Conservation (phyloP, 192 early-diverging fungal genomes). For the Coemansia sp. region DNA sequence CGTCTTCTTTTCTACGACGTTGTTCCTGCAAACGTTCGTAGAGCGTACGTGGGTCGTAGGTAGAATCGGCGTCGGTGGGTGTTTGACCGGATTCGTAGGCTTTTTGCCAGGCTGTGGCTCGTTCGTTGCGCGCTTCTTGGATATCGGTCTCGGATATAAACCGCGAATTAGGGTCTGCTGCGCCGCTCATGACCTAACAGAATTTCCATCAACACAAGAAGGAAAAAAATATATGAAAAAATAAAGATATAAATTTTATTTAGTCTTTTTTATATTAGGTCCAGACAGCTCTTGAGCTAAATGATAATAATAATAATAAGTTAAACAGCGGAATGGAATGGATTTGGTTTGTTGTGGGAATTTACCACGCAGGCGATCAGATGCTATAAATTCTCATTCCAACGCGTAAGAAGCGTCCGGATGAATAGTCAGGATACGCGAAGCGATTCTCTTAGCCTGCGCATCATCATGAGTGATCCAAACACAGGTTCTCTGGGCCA, state of each 20-base stretch:
- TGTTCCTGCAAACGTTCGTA: conserved; percentile 77
- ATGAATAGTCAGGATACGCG: conserved; percentile 30
- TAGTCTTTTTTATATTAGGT: no score
- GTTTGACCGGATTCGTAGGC: conserved; percentile 25
- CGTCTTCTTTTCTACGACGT: conserved; percentile 62
- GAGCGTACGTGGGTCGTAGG: conserved; percentile 72
- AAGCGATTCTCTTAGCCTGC: conserved; percentile 64
- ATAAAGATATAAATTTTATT: no score
- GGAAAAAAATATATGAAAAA: background rate
- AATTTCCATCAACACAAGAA: background rate
- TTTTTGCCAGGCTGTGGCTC: conserved; percentile 35
- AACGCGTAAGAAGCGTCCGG: conserved; percentile 32
- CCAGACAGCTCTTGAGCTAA: no score
- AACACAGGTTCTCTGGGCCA: conserved; percentile 65
- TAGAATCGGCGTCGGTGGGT: conserved; percentile 4
- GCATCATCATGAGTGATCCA: conserved; percentile 80
- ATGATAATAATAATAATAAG: no score
- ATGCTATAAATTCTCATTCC: conserved; percentile 2
- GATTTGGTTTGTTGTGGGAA: background rate
- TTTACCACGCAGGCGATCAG: no score
- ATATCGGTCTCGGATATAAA: conserved; percentile 40
- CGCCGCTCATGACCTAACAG: conserved; percentile 11
- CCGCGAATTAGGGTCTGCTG: conserved; percentile 32
- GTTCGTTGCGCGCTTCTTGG: conserved; percentile 41
- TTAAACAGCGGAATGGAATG: no score